Percentiles rank a stretch among this genome's conserved stretches.
Conservation (phyloP, 345 rosid species). For the Pistacia integerrima region DNA sequence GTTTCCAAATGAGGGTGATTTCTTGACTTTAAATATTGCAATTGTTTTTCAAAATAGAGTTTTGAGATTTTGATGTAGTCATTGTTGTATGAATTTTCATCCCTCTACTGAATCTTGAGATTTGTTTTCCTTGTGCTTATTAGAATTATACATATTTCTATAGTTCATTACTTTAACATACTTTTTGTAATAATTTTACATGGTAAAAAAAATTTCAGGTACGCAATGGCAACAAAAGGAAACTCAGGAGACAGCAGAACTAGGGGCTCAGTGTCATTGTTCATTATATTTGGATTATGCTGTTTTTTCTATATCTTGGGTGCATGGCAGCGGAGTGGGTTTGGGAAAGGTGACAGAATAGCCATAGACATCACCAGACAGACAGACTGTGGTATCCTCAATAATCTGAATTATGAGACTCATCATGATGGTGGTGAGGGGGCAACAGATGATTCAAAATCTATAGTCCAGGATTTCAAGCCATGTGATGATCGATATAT, state of each 20-base stretch:
- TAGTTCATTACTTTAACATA: not conserved
- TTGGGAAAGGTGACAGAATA: slow-evolving; percentile 65
- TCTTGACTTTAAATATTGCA: too few species aligned
- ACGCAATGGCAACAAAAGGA: slow-evolving; percentile 36
- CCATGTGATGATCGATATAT: slow-evolving; percentile 47
- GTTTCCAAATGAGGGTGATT: too few species aligned
- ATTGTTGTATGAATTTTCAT: too few species aligned
- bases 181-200: not conserved
- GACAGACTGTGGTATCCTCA: slow-evolving; percentile 48
- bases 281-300: slow-evolving; percentile 51
- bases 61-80: too few species aligned
- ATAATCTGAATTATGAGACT: slow-evolving; percentile 53
- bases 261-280: slow-evolving; percentile 45
- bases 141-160: not conserved
- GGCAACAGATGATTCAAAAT: slow-evolving; percentile 23
- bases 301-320: slow-evolving; percentile 67
- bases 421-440: slow-evolving; percentile 41
- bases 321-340: slow-evolving; percentile 76
- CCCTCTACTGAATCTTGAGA: too few species aligned
- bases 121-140: too few species aligned
- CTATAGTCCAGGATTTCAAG: slow-evolving; percentile 31
- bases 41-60: too few species aligned
- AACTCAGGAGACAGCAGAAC: slow-evolving; percentile 40
- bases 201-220: slow-evolving; percentile 7
- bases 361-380: slow-evolving; percentile 50